Evolutionary conservation across 768 basidiomycete genomes (phyloP), one percentile per base, ranked within the genome.

Genomic region (Phanerodontia chrysosporium): DNA sequence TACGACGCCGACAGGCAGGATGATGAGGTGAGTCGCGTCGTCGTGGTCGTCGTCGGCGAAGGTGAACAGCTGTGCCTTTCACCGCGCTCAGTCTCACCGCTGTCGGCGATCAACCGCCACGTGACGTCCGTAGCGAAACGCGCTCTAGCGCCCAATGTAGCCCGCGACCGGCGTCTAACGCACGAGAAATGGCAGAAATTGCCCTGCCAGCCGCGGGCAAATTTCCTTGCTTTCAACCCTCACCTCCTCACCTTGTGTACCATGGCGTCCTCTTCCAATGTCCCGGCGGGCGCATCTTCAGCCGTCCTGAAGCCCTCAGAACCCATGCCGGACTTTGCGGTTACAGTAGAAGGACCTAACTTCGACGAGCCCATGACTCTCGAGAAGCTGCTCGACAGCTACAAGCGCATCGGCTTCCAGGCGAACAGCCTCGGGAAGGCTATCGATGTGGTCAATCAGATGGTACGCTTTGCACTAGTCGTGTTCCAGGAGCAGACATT

Each of bases 391-490:
- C 73, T 99, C 39, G 70, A 75, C 35, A 86, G 83, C 66, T 99
- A 97, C 75, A 85, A 90, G 68, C 83, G 86, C 32, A 97, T 98
- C 54, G 97, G 97, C 21, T 99, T 98, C 69, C 97, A 99, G 72
- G 97, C 97, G n/a, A 95, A 87, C 55, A 93, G 91, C 58, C 75
- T 99, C 1, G 90, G 90, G 2, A 84, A 80, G 64, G 96, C 95
- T 1, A 92, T 98, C 45, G 82, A 89, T 28, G 88, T 97, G 54
- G 90, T 98, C 27, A 87, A 98, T 70, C 85, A 85, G 68, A 99
- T 99, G 97, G 96, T 94, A 45, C 51, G 80, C 67, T 39, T 14
- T 22, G 4, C 39, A 45, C 18, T 35, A 45, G n/a, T 7, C 22
- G 12, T 46, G 24, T 59, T 42, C 8, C 21, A 29, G n/a, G n/a